phyloP scores from a whole-genome alignment of 257 asterid species.

The Scutellaria minor region DNA sequence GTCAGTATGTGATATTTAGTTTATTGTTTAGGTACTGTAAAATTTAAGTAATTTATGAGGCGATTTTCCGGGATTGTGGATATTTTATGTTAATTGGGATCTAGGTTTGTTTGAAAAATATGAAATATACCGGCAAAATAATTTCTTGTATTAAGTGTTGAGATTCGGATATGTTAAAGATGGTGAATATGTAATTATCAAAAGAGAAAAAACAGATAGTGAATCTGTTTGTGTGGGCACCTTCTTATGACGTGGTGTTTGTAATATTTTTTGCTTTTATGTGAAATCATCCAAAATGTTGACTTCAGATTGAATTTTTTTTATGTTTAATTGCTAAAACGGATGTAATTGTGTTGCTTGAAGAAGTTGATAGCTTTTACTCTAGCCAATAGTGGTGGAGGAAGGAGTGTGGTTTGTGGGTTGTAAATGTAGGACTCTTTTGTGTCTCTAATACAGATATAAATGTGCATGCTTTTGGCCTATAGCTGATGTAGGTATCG shows the following conservation, averaged over 20 bases:
- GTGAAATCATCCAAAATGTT: neutral
- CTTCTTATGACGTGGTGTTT: too few species aligned
- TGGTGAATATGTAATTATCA: neutral
- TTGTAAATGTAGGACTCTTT: neutral
- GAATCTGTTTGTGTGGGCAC: too few species aligned
- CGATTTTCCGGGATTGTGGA: neutral
- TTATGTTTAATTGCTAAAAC: neutral
- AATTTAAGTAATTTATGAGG: neutral
- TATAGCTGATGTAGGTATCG: neutral
- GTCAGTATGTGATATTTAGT: constrained; percentile 3
- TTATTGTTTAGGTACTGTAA: neutral
- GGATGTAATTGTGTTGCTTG: neutral
- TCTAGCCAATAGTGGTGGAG: constrained; percentile 5
- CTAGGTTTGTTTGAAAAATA: constrained; percentile 24
- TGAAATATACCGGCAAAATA: neutral
- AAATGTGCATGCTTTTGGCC: constrained; percentile 1
- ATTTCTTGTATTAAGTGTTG: neutral
- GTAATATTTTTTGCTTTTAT: neutral
- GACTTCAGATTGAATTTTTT: neutral
- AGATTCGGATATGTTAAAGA: constrained; percentile 3
- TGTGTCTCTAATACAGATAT: neutral
- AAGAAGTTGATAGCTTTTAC: neutral
- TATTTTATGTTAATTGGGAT: constrained; percentile 13
- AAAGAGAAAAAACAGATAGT: too few species aligned
- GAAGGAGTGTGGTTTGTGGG: neutral